Evolutionary conservation across 2,329 filamentous ascomycete species (phyloP).

Genomic region (Phialophora chinensis): DNA sequence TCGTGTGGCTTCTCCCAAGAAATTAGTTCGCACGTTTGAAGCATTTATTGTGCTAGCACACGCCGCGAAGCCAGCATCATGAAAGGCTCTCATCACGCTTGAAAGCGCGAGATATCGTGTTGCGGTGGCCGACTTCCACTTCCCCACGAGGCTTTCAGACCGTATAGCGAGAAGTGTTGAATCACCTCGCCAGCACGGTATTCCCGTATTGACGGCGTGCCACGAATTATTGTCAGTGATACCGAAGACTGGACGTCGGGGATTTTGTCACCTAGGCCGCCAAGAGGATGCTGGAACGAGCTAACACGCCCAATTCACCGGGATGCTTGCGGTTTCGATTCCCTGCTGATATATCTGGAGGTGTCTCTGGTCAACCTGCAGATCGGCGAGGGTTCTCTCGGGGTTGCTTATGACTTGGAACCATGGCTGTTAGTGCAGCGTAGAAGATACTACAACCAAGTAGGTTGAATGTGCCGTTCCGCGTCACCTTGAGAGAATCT

Average conservation of each 20-base stretch:
- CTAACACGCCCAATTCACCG: not conserved
- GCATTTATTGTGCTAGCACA: not conserved
- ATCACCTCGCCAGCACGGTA: not conserved
- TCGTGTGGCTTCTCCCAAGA: not conserved
- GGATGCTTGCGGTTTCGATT: not conserved
- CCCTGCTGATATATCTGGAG: not conserved
- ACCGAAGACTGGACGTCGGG: not conserved
- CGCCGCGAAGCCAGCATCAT: not conserved
- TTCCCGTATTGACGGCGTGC: no score
- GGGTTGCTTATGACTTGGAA: not conserved
- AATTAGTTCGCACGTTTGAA: not conserved
- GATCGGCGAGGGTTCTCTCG: not conserved
- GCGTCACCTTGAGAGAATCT: conserved; percentile 25
- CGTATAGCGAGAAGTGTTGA: not conserved
- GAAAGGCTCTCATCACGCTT: not conserved
- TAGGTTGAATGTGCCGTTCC: not conserved
- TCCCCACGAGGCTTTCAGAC: not conserved
- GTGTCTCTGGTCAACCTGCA: not conserved
- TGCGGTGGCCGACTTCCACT: not conserved
- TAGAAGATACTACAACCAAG: not conserved
- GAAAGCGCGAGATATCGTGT: not conserved
- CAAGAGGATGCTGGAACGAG: not conserved
- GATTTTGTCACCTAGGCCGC: not conserved
- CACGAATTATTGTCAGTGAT: not conserved
- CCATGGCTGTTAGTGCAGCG: not conserved